phyloP scores from a whole-genome alignment of 768 basidiomycete genomes.

The Tulasnella sp. region DNA sequence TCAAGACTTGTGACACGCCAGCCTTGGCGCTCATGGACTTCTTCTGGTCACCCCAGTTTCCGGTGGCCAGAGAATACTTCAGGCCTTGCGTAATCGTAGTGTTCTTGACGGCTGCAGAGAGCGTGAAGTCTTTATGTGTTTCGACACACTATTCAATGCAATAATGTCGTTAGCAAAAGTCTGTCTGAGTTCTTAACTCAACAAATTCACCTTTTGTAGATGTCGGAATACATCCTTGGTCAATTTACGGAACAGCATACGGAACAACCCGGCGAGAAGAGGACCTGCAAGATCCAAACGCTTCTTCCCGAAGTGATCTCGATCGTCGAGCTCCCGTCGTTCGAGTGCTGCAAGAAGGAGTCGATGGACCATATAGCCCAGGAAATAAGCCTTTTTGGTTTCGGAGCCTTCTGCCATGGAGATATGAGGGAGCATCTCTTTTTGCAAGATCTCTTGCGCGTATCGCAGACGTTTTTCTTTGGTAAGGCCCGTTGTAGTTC shows the following conservation, averaged over 20 bases:
- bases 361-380: slow-evolving; percentile 99
- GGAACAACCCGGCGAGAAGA: slow-evolving; percentile 89
- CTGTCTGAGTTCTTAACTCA: too few relatives aligned
- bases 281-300: slow-evolving; percentile 93
- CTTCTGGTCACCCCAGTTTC: slow-evolving; percentile 99
- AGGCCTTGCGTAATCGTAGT: slow-evolving; percentile 97
- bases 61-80: slow-evolving; percentile 94
- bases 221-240: slow-evolving; percentile 96
- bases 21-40: slow-evolving; percentile 97
- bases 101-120: slow-evolving; percentile 85
- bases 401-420: slow-evolving; percentile 93
- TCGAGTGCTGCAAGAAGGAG: slow-evolving; percentile 87
- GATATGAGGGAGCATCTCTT: slow-evolving; percentile 96
- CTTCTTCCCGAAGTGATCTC: slow-evolving; percentile 99
- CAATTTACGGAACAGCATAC: slow-evolving; percentile 93
- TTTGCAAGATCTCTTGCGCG: slow-evolving; percentile 95
- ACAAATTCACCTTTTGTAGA: slow-evolving; percentile 84
- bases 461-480: slow-evolving; percentile 89
- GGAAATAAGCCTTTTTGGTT: slow-evolving; percentile 98
- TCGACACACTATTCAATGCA: slow-evolving; percentile 75
- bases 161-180: too few relatives aligned
- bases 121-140: slow-evolving; percentile 87
- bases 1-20: slow-evolving; percentile 96
- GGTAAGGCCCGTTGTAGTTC: slow-evolving; percentile 84
- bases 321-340: slow-evolving; percentile 91